Base-by-base conservation (phyloP, 768 basidiomycete species). In the Cubamyces sp. region DNA sequence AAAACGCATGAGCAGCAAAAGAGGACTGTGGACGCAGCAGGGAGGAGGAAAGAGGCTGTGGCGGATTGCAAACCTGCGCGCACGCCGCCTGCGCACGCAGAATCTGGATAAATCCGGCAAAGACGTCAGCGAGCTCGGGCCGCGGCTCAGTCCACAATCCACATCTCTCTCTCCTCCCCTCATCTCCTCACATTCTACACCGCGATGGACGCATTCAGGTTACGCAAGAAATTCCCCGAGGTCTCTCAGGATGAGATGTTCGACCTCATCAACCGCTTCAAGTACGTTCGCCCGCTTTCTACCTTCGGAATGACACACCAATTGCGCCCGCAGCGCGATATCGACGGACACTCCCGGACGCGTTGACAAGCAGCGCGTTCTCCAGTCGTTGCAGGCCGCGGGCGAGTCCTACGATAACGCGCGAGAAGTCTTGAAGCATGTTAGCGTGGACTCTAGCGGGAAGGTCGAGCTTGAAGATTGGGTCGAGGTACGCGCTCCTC, bases 401-500 rank as follows among this genome's bases (percentile, higher is more conserved):
- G 96, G 96, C 55, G 86, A 95, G 73, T 92, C 92, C 1, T 98
- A 98, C 70, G 96, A 98, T 78, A 79, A 87, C 66, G 94, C 88
- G 4, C 79, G 92, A 68, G 92, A 93, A 75, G 92, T 96, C 0
- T 80, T 99, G 74, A 99, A 99, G 78, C 84, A 88, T 67, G 96
- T 98, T 71, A 91, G 88, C 61, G 87, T 98, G 52, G 96, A 98
- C 74, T 90, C 96, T 5, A 93, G 91, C 74, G 96, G 97, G 47
- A 93, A 94, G 74, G 88, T 99, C 61, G 97, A 98, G 75, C 78
- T 98, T 61, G 97, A 98, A 68, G 97, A 98, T 72, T 99, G 94
- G 90, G 96, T 98, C 47, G 96, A 98, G 85, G 91, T 96, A 65
- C 62, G 85, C n/a, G 43, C 43, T 39, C 42, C 39, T 43, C 51